Evolutionary conservation across 192 early-diverging fungal genomes (phyloP).

Genomic region (Linnemannia schmuckeri): DNA sequence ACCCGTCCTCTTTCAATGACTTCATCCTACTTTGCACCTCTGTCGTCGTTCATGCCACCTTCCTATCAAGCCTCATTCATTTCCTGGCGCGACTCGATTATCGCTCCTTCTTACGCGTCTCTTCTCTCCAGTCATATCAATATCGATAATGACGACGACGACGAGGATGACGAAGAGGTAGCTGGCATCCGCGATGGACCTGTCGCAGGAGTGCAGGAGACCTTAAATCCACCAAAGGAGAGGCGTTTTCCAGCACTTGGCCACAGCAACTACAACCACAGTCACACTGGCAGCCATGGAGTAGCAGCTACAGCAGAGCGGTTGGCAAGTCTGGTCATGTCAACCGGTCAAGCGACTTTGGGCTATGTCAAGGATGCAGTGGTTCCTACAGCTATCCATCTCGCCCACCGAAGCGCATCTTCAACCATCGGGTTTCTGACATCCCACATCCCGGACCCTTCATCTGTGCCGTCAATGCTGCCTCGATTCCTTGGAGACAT

Average conservation of each 20-base stretch:
- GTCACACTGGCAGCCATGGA: not conserved
- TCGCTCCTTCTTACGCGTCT: not conserved
- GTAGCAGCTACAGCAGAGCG: not conserved
- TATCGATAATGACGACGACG: not conserved
- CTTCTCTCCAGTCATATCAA: conserved; percentile 4
- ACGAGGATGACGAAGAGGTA: not conserved
- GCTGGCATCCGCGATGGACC: not conserved
- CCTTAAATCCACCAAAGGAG: not conserved
- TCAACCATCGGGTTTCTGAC: conserved; percentile 11
- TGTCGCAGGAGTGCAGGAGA: not conserved
- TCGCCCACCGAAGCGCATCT: conserved; percentile 13
- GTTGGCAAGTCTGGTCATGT: conserved; percentile 1
- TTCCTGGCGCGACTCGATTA: conserved; percentile 17
- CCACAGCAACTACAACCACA: not conserved
- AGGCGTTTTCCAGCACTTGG: not conserved
- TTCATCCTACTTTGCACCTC: not conserved
- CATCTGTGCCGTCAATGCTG: not conserved
- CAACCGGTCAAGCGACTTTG: conserved; percentile 20
- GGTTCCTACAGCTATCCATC: conserved; percentile 1
- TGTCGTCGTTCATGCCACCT: not conserved
- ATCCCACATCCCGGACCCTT: not conserved
- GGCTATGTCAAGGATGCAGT: conserved; percentile 15
- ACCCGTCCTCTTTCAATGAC: not conserved
- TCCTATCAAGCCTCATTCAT: not conserved
- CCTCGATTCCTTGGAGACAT: not conserved